Evolutionary conservation across 2,329 filamentous ascomycete genomes (phyloP), one percentile per base, ranked within the genome.

Genomic region (Penicillium sp.): DNA sequence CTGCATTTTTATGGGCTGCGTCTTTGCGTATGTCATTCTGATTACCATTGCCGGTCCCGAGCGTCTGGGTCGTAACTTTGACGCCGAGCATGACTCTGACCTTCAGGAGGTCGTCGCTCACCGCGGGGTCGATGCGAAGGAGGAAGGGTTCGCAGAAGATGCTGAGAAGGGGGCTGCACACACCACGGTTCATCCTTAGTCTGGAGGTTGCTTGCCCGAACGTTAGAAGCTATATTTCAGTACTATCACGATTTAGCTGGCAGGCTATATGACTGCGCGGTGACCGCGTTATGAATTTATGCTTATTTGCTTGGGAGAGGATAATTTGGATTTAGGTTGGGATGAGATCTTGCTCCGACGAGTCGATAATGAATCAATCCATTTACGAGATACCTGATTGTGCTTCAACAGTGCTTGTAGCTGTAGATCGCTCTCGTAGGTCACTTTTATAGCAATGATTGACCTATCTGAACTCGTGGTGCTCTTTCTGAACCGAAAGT

Each of bases 1-100:
- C 56, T 89, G 85, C 64, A 93, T 95, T 63, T 95, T 95, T 71
- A 90, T 95, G 87, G 90, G 79, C 1, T 89, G 86, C 58, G 89
- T 95, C 1, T 95, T 76, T 59, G 79, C 72, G 2, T 84, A 83
- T 63, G 72, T 78, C 4, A 81, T 84, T 52, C 8, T 84, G 2
- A 49, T 73, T 44, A 74, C 72, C 19, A 63, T 75, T 22, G 54
- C 75, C 3, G 77, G 77, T 1, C 77, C 77, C 0, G 77, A 80
- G 62, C 69, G 71, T 39, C 54, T 76, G 27, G 72, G 71, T n/a
- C 64, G 71, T 4, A 68, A 72, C 39, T 74, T 79, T 54, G 74
- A 75, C 49, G 74, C 76, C 5, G 67, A 69, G 39, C 66, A 77
- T 49, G 76, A 78, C 58, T 55, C 58, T 0, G 76, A 79, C 64